Conservation (phyloP, 2,329 filamentous ascomycete species). For the Podosphaera xanthii region DNA sequence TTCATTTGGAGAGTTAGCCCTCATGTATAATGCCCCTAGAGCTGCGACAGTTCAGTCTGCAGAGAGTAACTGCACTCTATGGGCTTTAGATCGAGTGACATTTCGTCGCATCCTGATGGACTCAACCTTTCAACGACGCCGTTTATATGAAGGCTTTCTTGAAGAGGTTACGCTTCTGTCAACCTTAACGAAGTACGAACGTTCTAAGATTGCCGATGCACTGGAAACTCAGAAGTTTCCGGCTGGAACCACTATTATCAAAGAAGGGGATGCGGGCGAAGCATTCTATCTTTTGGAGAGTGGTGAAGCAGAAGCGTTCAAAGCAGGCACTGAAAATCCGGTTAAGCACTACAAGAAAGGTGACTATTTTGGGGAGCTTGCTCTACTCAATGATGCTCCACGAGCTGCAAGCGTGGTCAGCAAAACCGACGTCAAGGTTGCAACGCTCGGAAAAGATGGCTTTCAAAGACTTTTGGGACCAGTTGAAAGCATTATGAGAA, state of each 20-base stretch:
- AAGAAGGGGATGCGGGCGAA: conserved; percentile 74
- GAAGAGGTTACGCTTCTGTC: conserved; percentile 77
- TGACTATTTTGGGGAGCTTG: conserved; percentile 92
- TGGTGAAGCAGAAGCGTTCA: conserved; percentile 72
- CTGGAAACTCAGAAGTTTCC: conserved; percentile 77
- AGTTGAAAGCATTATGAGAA: conserved; percentile 82
- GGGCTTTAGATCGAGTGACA: conserved; percentile 85
- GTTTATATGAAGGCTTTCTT: conserved; percentile 93
- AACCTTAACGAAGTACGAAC: conserved; percentile 71
- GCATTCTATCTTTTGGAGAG: conserved; percentile 79
- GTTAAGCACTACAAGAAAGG: conserved; percentile 74
- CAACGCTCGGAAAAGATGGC: conserved; percentile 74
- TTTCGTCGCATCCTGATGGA: conserved; percentile 98
- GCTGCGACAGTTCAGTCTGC: conserved; percentile 81
- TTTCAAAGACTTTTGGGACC: conserved; percentile 86
- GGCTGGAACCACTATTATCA: conserved; percentile 62
- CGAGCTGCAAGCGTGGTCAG: conserved; percentile 75
- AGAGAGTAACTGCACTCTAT: conserved; percentile 57
- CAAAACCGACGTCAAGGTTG: conserved; percentile 74
- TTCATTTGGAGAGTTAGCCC: conserved; percentile 84
- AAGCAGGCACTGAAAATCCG: conserved; percentile 42
- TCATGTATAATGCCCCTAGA: conserved; percentile 97
- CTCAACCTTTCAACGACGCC: conserved; percentile 80
- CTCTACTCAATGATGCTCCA: conserved; percentile 78
- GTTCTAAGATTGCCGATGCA: conserved; percentile 92